A percentile compares a stretch with the other conserved stretches of the same genome.
Evolutionary conservation across 495 filamentous ascomycete species (phyloP).

Genomic region (Hypoxylon subgilvum): DNA sequence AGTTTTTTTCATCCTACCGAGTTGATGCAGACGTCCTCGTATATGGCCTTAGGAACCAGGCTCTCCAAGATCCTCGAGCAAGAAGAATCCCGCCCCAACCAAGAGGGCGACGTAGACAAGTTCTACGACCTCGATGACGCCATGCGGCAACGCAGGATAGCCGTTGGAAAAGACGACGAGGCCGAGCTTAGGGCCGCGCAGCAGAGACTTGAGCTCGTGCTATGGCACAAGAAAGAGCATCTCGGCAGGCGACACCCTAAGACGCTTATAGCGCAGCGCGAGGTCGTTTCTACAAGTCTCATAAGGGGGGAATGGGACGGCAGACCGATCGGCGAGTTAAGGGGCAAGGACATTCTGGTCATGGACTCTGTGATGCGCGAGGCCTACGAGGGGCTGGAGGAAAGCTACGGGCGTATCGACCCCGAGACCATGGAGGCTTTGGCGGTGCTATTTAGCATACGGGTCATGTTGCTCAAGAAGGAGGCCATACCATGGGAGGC

Average conservation of each 20-base stretch:
- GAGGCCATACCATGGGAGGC: neutral
- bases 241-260: neutral
- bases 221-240: neutral
- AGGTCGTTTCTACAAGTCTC: slow-evolving; percentile 5
- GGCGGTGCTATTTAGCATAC: neutral
- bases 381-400: slow-evolving; percentile 6
- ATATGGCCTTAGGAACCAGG: no score
- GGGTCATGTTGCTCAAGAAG: neutral
- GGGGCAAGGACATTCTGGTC: neutral
- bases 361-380: slow-evolving; percentile 4
- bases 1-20: no score
- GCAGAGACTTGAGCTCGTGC: slow-evolving; percentile 5
- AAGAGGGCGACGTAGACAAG: no score
- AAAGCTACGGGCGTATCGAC: neutral
- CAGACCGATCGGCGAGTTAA: neutral
- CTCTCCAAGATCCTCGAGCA: neutral
- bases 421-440: slow-evolving; percentile 10
- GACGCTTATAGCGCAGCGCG: slow-evolving; percentile 1
- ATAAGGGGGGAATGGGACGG: slow-evolving; percentile 6
- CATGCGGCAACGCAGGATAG: slow-evolving; percentile 7
- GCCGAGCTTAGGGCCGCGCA: neutral
- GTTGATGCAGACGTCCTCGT: no score
- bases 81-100: neutral
- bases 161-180: neutral
- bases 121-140: slow-evolving; percentile 10